A percentile compares a stretch with the other conserved stretches of the same genome.
phyloP scores from a whole-genome alignment of 1,139 yeast genomes.

The Wickerhamomyces sp. region DNA sequence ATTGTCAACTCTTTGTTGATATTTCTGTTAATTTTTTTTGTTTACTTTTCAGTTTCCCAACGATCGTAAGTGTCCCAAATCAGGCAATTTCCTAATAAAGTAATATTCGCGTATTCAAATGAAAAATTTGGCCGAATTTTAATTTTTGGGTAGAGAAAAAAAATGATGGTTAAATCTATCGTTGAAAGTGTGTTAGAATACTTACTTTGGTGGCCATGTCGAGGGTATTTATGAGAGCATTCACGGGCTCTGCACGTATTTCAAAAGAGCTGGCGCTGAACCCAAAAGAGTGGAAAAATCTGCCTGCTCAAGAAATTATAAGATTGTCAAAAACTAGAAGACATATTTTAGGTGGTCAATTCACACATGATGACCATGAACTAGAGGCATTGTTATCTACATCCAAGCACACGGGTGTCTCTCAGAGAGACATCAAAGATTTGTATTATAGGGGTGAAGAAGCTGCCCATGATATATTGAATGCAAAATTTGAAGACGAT shows the following conservation, averaged over 20 bases:
- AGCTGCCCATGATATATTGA: constrained; percentile 28
- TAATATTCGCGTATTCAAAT: background rate
- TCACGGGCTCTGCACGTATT: constrained; percentile 10
- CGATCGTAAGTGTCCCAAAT: background rate
- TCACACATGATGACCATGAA: constrained; percentile 48
- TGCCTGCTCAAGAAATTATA: constrained; percentile 59
- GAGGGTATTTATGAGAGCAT: constrained; percentile 11
- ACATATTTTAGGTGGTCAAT: constrained; percentile 50
- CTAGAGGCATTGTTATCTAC: constrained; percentile 41
- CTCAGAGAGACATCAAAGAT: constrained; percentile 26
- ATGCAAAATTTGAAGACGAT: constrained; percentile 29
- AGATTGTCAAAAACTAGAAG: constrained; percentile 58
- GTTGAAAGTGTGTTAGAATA: too few relatives aligned
- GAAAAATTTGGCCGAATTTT: background rate
- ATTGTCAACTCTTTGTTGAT: background rate
- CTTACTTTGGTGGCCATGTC: too few relatives aligned
- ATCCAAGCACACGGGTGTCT: constrained; percentile 31
- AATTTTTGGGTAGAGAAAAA: too few relatives aligned
- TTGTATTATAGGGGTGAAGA: constrained; percentile 36
- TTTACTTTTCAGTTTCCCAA: too few relatives aligned
- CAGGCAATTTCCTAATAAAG: background rate
- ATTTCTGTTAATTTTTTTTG: background rate
- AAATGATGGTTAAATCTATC: too few relatives aligned
- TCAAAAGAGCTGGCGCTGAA: constrained; percentile 21
- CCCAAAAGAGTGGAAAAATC: constrained; percentile 67